Conservation (phyloP, 371 early-diverging fungal genomes). For the Dinochytrium kinnereticum region DNA sequence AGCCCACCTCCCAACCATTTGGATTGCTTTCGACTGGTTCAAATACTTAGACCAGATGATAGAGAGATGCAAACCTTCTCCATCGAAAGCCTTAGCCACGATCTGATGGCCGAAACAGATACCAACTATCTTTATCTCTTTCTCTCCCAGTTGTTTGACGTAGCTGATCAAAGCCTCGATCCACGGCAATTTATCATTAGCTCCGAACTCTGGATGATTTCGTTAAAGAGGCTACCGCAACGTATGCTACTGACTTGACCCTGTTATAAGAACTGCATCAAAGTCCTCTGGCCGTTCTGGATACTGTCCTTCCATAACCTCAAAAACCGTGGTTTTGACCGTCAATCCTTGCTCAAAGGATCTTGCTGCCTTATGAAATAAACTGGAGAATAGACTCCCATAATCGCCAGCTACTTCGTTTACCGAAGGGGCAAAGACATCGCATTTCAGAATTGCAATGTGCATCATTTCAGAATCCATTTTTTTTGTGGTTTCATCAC, state of each 20-base stretch:
- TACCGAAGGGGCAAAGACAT: constrained; percentile 18
- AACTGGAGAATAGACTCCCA: constrained; percentile 12
- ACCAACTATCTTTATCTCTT: constrained; percentile 52
- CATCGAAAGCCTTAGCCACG: constrained; percentile 69
- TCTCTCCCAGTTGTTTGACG: constrained; percentile 38
- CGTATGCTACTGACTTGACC: constrained; percentile 30
- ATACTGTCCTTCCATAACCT: constrained; percentile 32
- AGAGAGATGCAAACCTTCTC: constrained; percentile 41
- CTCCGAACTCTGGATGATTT: constrained; percentile 42
- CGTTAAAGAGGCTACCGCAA: not conserved
- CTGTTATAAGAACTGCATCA: constrained; percentile 37
- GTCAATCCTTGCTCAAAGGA: not conserved
- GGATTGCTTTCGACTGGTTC: constrained; percentile 54
- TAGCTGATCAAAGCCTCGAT: constrained; percentile 59
- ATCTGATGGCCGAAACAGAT: constrained; percentile 82
- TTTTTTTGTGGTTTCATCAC: not conserved
- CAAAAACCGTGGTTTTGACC: constrained; percentile 17
- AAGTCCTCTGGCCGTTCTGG: constrained; percentile 28
- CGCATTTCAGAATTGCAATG: constrained; percentile 26
- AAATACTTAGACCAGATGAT: too few relatives aligned
- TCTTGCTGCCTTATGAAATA: not conserved
- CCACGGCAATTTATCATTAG: constrained; percentile 63
- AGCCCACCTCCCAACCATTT: constrained; percentile 70
- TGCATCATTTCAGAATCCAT: not conserved
- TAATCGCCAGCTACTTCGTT: constrained; percentile 15